Percentiles rank a stretch among this genome's conserved stretches.
Conservation (phyloP, 306 rosid genomes). For the Prunus fruticosa region DNA sequence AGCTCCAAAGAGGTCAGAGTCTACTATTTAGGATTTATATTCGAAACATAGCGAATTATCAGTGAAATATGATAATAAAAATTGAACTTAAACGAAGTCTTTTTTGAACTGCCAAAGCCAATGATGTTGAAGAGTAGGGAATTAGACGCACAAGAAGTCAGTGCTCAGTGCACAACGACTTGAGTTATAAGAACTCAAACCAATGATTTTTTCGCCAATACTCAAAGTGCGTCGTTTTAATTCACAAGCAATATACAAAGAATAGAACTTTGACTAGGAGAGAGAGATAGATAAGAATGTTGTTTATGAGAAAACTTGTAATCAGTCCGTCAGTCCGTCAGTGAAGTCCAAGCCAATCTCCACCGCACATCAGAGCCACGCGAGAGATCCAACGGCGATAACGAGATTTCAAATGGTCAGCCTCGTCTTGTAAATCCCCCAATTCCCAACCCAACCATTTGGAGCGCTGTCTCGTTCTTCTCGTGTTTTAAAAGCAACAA, state of each 20-base stretch:
- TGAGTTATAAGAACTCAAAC: no score
- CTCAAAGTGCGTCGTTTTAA: not conserved
- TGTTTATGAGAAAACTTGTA: not conserved
- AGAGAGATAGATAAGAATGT: not conserved
- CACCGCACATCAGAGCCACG: not conserved
- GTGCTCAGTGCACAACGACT: no score
- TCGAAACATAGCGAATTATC: no score
- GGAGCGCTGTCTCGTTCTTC: slow-evolving; percentile 9
- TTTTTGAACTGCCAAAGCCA: no score
- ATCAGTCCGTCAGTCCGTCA: not conserved
- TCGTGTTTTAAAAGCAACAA: slow-evolving; percentile 20
- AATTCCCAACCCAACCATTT: slow-evolving; percentile 5
- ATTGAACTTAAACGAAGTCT: no score
- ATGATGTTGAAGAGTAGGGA: no score
- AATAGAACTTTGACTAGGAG: not conserved
- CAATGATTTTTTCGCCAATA: not conserved
- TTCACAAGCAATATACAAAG: not conserved
- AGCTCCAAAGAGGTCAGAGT: no score
- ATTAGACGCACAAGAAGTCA: no score
- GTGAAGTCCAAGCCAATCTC: slow-evolving; percentile 11
- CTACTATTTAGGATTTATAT: no score
- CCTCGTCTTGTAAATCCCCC: slow-evolving; percentile 25
- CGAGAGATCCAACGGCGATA: slow-evolving; percentile 23
- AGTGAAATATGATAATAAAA: no score
- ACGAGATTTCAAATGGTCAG: not conserved